Percentiles rank a stretch among this genome's conserved stretches.
Conservation (phyloP, 139 green algal genomes). For the Trebouxia sp. region DNA sequence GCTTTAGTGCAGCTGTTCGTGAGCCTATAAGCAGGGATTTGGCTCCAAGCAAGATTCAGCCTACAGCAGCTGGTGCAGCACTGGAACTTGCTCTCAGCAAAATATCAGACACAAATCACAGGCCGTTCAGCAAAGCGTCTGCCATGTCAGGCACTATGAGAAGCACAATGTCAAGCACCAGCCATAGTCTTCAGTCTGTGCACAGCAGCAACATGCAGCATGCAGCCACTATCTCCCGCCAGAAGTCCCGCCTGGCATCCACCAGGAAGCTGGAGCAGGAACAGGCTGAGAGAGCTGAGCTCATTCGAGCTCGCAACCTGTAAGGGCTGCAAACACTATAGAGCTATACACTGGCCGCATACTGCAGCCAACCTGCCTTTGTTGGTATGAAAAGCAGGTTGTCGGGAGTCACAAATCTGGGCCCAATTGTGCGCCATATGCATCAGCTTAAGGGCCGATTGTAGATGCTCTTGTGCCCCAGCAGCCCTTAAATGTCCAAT, state of each 20-base stretch:
- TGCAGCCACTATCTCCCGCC: neutral
- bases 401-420: no score
- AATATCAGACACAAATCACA: neutral
- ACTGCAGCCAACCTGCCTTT: no score
- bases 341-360: no score
- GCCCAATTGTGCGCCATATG: no score
- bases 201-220: neutral
- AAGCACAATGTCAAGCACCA: neutral
- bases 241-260: neutral
- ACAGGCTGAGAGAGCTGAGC: constrained; percentile 6
- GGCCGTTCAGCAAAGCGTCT: neutral
- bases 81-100: neutral
- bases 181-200: neutral
- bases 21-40: neutral
- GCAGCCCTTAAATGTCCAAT: no score
- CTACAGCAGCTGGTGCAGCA: neutral
- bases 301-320: neutral
- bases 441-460: no score
- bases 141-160: neutral
- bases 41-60: neutral
- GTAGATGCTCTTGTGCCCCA: no score
- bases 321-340: no score
- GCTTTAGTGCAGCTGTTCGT: neutral
- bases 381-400: no score
- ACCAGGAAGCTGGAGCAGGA: neutral